Evolutionary conservation across 2,329 filamentous ascomycete genomes (phyloP), one percentile per base, ranked within the genome.

Genomic region (Lithohypha guttulata): DNA sequence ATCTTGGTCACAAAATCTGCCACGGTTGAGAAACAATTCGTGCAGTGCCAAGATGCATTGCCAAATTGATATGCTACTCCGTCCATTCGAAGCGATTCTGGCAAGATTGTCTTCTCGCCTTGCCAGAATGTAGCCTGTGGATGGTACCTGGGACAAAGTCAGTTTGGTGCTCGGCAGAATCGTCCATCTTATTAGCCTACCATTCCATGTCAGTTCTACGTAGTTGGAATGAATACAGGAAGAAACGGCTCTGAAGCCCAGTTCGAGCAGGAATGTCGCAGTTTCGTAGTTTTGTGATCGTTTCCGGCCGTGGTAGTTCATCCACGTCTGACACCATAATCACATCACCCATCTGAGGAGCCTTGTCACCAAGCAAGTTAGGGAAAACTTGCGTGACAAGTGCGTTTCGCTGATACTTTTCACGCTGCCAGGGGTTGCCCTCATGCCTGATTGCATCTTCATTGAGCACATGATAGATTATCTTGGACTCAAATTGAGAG

Each of bases 21-120:
- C 11, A 79, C 56, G 0, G 70, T 77, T 13, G 63, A 58, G 52
- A 77, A 77, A 58, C 75, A 79, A 40, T 63, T 71, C 35, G 70
- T 75, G 60, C 75, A 79, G 54, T 79, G 74, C 75, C 75, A 79
- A 0, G 60, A 68, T 1, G 71, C 69, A 48, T 73, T 62, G 64
- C 44, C 73, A 65, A 45, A 39, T 27, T 41, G 40, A 33, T 28
- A 59, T 55, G 23, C 56, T 5, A 26, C 30, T 7, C 10, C 13
- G 5, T 28, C 28, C 35, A 40, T 63, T 17, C 74, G 68, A 35
- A 79, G 59, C 48, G 75, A 65, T 18, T 64, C 64, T 0, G 75
- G 75, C 14, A 59, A 54, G 31, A 79, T 58, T 5, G 75, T 79
- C 13, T 49, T 42, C 50, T 59, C 31, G 51, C 67, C 68, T 33